A percentile compares a stretch with the other conserved stretches of the same genome.
Conservation (phyloP, 2,329 filamentous ascomycete genomes). For the Orbilia blumenaviensis region DNA sequence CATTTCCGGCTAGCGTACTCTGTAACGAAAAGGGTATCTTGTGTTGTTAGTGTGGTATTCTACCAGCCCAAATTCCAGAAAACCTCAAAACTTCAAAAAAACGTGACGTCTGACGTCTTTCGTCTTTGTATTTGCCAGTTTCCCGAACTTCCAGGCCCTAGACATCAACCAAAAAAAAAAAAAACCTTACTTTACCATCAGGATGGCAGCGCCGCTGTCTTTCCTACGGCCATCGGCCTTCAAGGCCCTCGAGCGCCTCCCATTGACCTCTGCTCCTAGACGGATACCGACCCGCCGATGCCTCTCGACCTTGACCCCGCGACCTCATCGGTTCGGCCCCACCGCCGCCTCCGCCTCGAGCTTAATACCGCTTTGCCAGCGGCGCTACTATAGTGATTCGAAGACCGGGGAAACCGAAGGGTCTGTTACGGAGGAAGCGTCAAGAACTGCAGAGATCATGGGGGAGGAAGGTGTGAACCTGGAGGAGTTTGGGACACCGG, state of each 20-base stretch:
- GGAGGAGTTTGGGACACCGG: slow-evolving; percentile 44
- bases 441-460: slow-evolving; percentile 34
- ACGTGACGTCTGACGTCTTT: too few relatives aligned
- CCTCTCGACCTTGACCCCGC: slow-evolving; percentile 32
- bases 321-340: slow-evolving; percentile 25
- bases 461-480: slow-evolving; percentile 41
- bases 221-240: slow-evolving; percentile 31
- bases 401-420: slow-evolving; percentile 14
- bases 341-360: background rate
- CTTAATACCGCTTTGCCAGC: slow-evolving; percentile 19
- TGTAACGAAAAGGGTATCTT: too few relatives aligned
- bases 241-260: slow-evolving; percentile 25
- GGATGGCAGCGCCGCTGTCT: slow-evolving; percentile 40
- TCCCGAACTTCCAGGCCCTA: too few relatives aligned
- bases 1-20: too few relatives aligned
- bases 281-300: slow-evolving; percentile 25
- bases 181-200: background rate
- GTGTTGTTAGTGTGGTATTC: too few relatives aligned
- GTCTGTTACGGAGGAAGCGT: slow-evolving; percentile 41
- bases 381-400: slow-evolving; percentile 23
- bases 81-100: too few relatives aligned
- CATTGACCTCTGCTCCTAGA: slow-evolving; percentile 1
- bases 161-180: background rate
- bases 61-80: too few relatives aligned
- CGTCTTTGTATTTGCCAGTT: too few relatives aligned